Evolutionary conservation across 2,329 filamentous ascomycete species (phyloP).

Genomic region (Diaporthe australafricana): DNA sequence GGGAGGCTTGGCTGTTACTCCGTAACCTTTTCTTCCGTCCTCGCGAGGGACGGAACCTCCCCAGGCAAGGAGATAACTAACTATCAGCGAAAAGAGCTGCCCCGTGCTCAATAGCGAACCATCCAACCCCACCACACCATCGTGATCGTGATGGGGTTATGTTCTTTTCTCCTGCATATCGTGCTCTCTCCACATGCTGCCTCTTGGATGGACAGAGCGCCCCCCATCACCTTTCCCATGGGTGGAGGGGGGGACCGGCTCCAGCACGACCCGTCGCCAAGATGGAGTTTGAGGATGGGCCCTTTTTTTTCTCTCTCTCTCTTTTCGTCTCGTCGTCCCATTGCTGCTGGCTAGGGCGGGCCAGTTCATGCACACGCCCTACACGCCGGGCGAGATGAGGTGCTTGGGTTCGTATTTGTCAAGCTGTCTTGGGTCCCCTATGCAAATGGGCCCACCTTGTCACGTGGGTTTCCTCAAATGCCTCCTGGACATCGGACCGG

Average conservation of each 20-base stretch:
- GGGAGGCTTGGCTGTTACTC: constrained; percentile 17
- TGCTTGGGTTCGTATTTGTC: constrained; percentile 25
- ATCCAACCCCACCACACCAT: neutral
- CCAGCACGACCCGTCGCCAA: constrained; percentile 6
- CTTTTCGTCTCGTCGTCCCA: neutral
- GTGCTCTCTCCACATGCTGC: neutral
- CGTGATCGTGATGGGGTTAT: neutral
- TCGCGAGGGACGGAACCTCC: neutral
- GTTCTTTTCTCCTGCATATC: neutral
- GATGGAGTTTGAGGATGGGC: constrained; percentile 2
- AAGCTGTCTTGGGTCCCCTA: neutral
- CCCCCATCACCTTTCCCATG: neutral
- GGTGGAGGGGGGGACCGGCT: neutral
- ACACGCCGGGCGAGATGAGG: neutral
- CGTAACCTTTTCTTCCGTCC: neutral
- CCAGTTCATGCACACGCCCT: constrained; percentile 21
- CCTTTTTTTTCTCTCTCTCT: neutral
- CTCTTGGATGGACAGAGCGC: neutral
- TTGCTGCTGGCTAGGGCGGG: neutral
- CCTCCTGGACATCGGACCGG: neutral
- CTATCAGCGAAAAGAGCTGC: constrained; percentile 3
- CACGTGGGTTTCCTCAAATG: constrained; percentile 4
- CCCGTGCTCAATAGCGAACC: constrained; percentile 6
- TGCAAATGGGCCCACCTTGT: neutral
- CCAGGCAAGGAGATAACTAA: neutral